Base-by-base conservation (phyloP, 345 rosid species). In the Noccaea caerulescens region DNA sequence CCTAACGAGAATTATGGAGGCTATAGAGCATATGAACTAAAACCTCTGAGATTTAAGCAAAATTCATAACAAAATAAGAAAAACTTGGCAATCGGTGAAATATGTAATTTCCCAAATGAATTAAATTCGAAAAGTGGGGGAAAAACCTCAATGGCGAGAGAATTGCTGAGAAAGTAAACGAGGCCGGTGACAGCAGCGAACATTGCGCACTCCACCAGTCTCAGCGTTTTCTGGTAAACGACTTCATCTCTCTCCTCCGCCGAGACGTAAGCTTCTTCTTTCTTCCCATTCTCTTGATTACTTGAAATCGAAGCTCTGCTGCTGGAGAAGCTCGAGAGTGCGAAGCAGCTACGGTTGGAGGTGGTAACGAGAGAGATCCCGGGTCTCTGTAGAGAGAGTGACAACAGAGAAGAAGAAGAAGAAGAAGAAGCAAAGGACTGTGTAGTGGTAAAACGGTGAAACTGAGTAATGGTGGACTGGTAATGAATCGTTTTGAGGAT, bases 171-270 rank as follows among this genome's bases (percentile, higher is more conserved):
- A 69, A 93, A 87, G 60, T 91, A 93, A 53, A 87, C 85, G 2
- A 93, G 87, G 5, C 96, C 96, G 14, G 96, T 83, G 36, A 85
- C 87, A 25, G 97, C 92, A 58, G 97, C 97, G 61, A 90, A 87
- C 97, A 93, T 90, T 50, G 97, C 82, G 66, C 98, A 93, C 67
- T 93, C 98, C 34, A 91, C 97, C 77, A 93, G 71, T 80, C 98
- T 87, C 51, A 89, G 81, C 13, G 98, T 93, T 14, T 79, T 82
- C 79, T 63, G 87, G 71, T 82, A 88, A 61, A 90, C 93, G 38
- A 36, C 79, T 41, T 87, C 81, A 54, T 82, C 78, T 2, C 68
- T 63, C 0, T 87, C 93, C 75, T 84, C 68, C 84, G 3, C 61
- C 10, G 25, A 44, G 44, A 4, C 34, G 7, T 57, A 66, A 2